These are phyloP conservation scores for Acer negundo DNA, from an alignment of 345 rosid genomes.

Conservation along the genomic window DNA sequence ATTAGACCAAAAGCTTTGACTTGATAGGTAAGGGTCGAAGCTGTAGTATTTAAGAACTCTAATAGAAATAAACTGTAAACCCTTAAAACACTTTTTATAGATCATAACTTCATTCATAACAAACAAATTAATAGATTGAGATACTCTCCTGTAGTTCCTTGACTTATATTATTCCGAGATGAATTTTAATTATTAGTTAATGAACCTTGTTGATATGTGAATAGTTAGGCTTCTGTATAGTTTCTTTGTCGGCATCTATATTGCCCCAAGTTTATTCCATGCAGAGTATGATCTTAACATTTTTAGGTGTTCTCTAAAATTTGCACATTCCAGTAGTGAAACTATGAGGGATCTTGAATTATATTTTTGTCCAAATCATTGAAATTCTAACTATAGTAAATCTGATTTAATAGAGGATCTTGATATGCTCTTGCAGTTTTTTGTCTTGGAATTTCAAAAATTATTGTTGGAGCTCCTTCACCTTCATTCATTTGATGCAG, in stretches of 20 bases:
- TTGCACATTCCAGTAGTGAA: background rate
- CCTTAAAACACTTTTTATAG: background rate
- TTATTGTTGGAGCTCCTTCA: background rate
- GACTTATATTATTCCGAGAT: background rate
- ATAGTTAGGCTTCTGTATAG: background rate
- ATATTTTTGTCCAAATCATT: background rate
- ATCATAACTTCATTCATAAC: too few relatives aligned
- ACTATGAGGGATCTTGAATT: background rate
- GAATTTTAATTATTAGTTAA: background rate
- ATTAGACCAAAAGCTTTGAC: background rate
- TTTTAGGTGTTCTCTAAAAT: background rate
- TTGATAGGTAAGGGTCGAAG: too few relatives aligned
- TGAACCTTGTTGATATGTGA: background rate
- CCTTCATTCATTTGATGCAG: conserved; percentile 6
- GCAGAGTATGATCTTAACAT: background rate
- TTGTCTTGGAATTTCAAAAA: background rate
- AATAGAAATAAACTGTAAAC: background rate
- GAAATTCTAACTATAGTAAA: background rate
- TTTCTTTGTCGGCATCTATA: background rate
- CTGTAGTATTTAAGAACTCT: background rate
- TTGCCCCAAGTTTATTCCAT: background rate
- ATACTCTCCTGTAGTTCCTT: background rate
- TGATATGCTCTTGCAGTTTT: background rate
- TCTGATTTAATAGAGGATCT: background rate
- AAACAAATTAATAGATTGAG: too few relatives aligned